These are phyloP conservation scores for Verbascum thapsus DNA, from an alignment of 257 asterid species.

Conservation along the genomic window DNA sequence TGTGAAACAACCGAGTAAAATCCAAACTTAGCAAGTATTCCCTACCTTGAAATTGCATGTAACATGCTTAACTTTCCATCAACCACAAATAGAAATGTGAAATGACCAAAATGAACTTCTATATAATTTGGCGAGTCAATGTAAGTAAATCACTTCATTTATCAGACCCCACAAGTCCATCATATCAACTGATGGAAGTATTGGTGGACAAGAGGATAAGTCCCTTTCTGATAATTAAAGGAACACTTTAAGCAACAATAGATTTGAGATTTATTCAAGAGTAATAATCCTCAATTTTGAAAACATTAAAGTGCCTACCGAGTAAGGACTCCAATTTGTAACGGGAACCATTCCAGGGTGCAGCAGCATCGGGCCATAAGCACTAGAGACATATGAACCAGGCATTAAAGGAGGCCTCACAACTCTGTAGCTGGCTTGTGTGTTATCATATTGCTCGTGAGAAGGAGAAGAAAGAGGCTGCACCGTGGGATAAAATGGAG, in stretches of 20 bases:
- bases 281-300: conserved; percentile 8
- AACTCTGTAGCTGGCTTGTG: conserved; percentile 50
- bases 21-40: no score
- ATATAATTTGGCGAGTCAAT: no score
- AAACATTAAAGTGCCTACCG: conserved; percentile 43
- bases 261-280: background rate
- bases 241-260: background rate
- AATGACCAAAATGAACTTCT: no score
- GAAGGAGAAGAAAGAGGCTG: conserved; percentile 71
- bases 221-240: background rate
- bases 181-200: conserved; percentile 21
- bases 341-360: conserved; percentile 73
- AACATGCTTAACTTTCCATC: no score
- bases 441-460: conserved; percentile 51
- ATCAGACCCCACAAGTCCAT: no score
- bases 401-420: conserved; percentile 73
- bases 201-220: conserved; percentile 17
- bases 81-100: no score
- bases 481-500: conserved; percentile 82
- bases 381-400: conserved; percentile 69
- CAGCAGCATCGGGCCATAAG: conserved; percentile 75
- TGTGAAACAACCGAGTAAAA: no score
- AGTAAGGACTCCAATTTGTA: conserved; percentile 76
- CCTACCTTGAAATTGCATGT: no score
- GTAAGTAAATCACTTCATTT: no score